Evolutionary conservation across 1,139 yeast species (phyloP).

Genomic region (Diutina neorugosa): DNA sequence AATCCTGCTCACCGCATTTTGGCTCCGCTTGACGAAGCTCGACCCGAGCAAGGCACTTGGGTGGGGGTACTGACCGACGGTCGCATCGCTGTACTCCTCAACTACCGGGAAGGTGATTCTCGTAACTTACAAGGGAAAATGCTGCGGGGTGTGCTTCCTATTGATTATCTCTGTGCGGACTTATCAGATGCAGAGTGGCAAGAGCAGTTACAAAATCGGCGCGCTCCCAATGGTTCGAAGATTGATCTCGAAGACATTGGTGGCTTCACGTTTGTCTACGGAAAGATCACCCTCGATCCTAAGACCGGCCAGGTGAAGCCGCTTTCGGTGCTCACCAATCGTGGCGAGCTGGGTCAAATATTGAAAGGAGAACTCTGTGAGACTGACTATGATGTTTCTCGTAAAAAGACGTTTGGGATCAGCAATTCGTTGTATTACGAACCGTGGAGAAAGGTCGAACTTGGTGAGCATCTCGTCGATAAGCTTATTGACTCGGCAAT

Average conservation of each 20-base stretch:
- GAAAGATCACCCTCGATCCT: constrained; percentile 27
- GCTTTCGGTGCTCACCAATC: constrained; percentile 39
- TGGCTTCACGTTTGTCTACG: constrained; percentile 76
- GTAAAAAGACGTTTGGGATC: constrained; percentile 33
- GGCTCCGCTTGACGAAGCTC: constrained; percentile 66
- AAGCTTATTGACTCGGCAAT: constrained; percentile 22
- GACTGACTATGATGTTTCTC: constrained; percentile 9
- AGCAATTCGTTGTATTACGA: constrained; percentile 51
- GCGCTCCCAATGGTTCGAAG: not conserved
- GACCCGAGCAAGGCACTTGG: constrained; percentile 86
- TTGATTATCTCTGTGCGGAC: constrained; percentile 35
- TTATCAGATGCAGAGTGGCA: constrained; percentile 37
- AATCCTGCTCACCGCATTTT: constrained; percentile 22
- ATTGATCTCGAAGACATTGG: constrained; percentile 41
- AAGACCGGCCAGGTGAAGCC: constrained; percentile 16
- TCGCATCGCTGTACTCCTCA: constrained; percentile 62
- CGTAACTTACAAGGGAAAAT: constrained; percentile 18
- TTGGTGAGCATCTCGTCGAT: constrained; percentile 37
- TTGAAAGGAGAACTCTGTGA: constrained; percentile 14
- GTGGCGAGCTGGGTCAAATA: constrained; percentile 25
- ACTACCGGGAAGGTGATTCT: constrained; percentile 40
- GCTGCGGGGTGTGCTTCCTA: constrained; percentile 67
- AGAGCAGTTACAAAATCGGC: constrained; percentile 15
- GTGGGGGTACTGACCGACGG: constrained; percentile 60
- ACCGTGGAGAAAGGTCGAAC: constrained; percentile 64